These are phyloP conservation scores for Pseudogymnoascus verrucosus DNA, from an alignment of 2,329 filamentous ascomycete genomes.

Conservation along the genomic window DNA sequence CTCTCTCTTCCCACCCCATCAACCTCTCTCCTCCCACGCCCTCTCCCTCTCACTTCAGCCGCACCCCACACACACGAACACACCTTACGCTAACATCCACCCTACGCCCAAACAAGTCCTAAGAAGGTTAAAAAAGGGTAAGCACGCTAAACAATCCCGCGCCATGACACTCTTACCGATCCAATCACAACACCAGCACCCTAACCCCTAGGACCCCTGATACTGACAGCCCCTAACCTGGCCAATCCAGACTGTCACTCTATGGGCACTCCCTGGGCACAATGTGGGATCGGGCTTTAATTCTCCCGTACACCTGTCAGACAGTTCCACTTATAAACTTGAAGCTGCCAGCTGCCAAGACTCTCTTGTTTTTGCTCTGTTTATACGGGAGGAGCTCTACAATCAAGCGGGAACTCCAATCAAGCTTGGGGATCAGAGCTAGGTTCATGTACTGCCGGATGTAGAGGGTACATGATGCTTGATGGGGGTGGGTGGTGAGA, in stretches of 20 bases:
- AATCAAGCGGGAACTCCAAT: too few relatives aligned
- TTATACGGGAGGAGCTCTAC: too few relatives aligned
- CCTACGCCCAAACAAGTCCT: not conserved
- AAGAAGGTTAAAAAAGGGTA: not conserved
- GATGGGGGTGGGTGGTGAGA: not conserved
- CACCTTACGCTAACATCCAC: not conserved
- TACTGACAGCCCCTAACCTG: not conserved
- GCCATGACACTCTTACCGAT: not conserved
- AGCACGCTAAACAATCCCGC: not conserved
- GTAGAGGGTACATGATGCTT: not conserved
- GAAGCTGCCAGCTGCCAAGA: too few relatives aligned
- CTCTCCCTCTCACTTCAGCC: not conserved
- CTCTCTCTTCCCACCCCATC: not conserved
- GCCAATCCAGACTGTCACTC: not conserved
- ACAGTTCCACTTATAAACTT: not conserved
- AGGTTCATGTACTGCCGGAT: not conserved
- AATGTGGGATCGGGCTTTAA: not conserved
- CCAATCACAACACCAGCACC: too few relatives aligned
- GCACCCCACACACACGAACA: not conserved
- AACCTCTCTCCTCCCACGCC: too few relatives aligned
- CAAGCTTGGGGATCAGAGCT: not conserved
- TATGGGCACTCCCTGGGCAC: not conserved
- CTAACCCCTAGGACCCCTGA: not conserved
- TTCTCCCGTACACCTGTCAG: not conserved
- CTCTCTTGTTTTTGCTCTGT: too few relatives aligned